A percentile compares a stretch with the other conserved stretches of the same genome.
phyloP scores from a whole-genome alignment of 2,329 filamentous ascomycete species.

The Leptographium radiaticola region DNA sequence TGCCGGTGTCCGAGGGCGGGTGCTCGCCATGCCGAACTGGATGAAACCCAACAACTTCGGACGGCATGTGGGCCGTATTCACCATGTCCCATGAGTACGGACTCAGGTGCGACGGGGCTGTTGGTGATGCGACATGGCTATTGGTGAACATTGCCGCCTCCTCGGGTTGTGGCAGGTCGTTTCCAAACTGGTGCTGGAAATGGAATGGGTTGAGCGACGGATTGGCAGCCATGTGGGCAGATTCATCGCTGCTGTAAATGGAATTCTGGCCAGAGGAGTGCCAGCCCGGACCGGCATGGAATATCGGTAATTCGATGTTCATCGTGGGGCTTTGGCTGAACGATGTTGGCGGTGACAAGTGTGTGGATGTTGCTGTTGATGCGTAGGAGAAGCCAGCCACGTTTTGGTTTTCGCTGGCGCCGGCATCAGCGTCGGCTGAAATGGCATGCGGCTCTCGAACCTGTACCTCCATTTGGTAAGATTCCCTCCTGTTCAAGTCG shows the following conservation, averaged over 20 bases:
- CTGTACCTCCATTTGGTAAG: conserved; percentile 1
- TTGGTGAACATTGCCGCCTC: background rate
- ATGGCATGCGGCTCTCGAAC: background rate
- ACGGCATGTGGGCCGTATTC: background rate
- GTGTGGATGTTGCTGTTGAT: background rate
- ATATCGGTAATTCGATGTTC: background rate
- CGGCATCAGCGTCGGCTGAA: background rate
- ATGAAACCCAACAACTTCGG: background rate
- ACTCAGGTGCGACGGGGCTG: background rate
- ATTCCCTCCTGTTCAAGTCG: background rate
- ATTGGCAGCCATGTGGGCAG: background rate
- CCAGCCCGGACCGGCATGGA: background rate
- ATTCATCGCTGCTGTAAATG: background rate
- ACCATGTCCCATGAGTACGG: background rate
- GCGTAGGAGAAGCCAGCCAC: background rate
- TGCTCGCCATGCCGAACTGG: background rate
- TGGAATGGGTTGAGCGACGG: conserved; percentile 1
- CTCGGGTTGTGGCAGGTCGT: background rate
- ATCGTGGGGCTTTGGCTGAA: background rate
- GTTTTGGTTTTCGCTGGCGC: background rate
- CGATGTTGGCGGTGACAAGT: background rate
- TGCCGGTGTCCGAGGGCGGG: background rate
- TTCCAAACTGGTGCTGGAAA: background rate
- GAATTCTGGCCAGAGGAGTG: background rate
- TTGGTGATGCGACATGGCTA: background rate